These are phyloP conservation scores for Chlamydomonas eustigma DNA, from an alignment of 139 green algal genomes.

Conservation along the genomic window DNA sequence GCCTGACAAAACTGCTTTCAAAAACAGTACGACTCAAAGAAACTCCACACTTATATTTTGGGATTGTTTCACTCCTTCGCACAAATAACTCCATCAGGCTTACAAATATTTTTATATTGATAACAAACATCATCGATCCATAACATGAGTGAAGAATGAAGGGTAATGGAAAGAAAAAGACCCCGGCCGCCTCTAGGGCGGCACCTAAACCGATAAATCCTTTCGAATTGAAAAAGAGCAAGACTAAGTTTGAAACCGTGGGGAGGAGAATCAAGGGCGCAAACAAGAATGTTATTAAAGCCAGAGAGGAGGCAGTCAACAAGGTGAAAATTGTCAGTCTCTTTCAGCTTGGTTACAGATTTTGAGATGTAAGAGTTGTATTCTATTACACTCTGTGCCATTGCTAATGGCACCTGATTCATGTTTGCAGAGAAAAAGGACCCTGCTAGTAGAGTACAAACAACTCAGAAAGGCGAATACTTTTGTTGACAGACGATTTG, in stretches of 20 bases:
- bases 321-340: no score
- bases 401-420: no score
- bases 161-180: neutral
- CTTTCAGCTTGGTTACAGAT: no score
- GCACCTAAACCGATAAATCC: slow-evolving; percentile 28
- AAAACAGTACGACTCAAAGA: no score
- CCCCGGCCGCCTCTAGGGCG: neutral
- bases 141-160: neutral
- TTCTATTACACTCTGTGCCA: neutral
- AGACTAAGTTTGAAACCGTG: slow-evolving; percentile 47
- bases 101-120: no score
- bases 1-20: no score
- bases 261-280: slow-evolving; percentile 27
- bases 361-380: neutral
- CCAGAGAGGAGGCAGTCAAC: slow-evolving; percentile 40
- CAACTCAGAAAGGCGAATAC: slow-evolving; percentile 81
- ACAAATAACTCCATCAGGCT: no score
- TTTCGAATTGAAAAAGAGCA: slow-evolving; percentile 48
- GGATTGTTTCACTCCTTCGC: no score
- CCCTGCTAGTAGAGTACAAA: slow-evolving; percentile 89
- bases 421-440: slow-evolving; percentile 72
- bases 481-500: slow-evolving; percentile 93
- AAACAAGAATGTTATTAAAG: slow-evolving; percentile 48
- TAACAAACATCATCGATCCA: no score
- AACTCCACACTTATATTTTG: no score